Percentiles rank a stretch among this genome's conserved stretches.
These are phyloP conservation scores for Coemansia sp. DNA, from an alignment of 192 early-diverging fungal genomes.

Conservation along the genomic window DNA sequence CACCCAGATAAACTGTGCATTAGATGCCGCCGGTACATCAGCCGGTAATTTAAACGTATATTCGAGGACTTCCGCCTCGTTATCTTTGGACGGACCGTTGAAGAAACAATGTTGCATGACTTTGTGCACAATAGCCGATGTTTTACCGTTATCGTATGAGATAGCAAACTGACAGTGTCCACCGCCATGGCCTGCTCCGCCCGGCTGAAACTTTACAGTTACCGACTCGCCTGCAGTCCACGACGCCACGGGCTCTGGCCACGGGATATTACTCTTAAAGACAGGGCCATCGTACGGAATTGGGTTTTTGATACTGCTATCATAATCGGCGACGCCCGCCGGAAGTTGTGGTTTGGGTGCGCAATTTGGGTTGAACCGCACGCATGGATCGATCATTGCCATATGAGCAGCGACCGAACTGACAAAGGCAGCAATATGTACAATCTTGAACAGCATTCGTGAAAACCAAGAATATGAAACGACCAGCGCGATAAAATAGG, in stretches of 20 bases:
- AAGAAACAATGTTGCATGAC: slow-evolving; percentile 39
- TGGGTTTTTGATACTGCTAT: not conserved
- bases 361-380: not conserved
- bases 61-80: slow-evolving; percentile 10
- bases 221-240: slow-evolving; percentile 41
- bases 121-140: slow-evolving; percentile 59
- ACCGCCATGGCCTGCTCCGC: slow-evolving; percentile 45
- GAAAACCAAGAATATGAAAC: not conserved
- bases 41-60: slow-evolving; percentile 43
- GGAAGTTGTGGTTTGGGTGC: not conserved
- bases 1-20: slow-evolving; percentile 59
- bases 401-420: not conserved
- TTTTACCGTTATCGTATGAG: slow-evolving; percentile 47
- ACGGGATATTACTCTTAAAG: not conserved
- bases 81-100: slow-evolving; percentile 3
- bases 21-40: slow-evolving; percentile 49
- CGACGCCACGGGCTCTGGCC: slow-evolving; percentile 15
- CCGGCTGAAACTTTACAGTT: slow-evolving; percentile 37
- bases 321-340: not conserved
- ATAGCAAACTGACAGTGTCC: slow-evolving; percentile 62
- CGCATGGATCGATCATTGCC: not conserved
- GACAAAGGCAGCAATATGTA: not conserved
- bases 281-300: not conserved
- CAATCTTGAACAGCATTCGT: not conserved
- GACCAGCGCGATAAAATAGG: not conserved